These are phyloP conservation scores for Penicillium oxalicum DNA, from an alignment of 2,329 filamentous ascomycete genomes.

Conservation along the genomic window DNA sequence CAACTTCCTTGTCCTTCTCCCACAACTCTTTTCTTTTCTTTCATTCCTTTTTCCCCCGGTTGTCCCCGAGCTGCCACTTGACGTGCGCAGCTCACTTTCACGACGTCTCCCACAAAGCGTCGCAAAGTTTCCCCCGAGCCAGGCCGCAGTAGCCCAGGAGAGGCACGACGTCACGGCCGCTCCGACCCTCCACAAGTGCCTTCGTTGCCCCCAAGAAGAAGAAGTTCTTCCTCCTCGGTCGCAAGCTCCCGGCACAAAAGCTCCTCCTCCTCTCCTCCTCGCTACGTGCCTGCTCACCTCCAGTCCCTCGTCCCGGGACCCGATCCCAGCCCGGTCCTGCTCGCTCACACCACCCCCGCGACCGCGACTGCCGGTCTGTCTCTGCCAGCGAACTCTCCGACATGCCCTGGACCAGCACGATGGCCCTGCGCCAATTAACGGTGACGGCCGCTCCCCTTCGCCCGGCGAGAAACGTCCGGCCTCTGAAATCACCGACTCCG, in stretches of 20 bases:
- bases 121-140: constrained; percentile 42
- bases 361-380: constrained; percentile 50
- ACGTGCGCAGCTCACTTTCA: constrained; percentile 44
- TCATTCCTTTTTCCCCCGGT: constrained; percentile 4
- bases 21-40: neutral
- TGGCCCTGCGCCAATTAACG: constrained; percentile 19
- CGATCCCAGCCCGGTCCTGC: constrained; percentile 32
- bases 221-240: constrained; percentile 12
- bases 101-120: constrained; percentile 47
- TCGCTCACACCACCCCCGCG: constrained; percentile 39
- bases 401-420: constrained; percentile 37
- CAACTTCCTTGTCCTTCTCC: neutral
- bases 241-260: constrained; percentile 23
- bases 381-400: constrained; percentile 43
- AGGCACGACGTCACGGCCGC: constrained; percentile 33
- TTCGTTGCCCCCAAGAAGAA: constrained; percentile 20
- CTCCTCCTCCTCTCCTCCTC: constrained; percentile 32
- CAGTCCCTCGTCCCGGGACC: constrained; percentile 45
- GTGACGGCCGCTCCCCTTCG: constrained; percentile 27
- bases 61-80: constrained; percentile 39
- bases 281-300: constrained; percentile 52
- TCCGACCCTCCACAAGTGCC: constrained; percentile 18
- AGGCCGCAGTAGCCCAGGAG: constrained; percentile 34
- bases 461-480: constrained; percentile 33
- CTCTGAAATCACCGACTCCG: constrained; percentile 27